Conservation (phyloP, 2,329 filamentous ascomycete species). For the Chaetomium globosum region DNA sequence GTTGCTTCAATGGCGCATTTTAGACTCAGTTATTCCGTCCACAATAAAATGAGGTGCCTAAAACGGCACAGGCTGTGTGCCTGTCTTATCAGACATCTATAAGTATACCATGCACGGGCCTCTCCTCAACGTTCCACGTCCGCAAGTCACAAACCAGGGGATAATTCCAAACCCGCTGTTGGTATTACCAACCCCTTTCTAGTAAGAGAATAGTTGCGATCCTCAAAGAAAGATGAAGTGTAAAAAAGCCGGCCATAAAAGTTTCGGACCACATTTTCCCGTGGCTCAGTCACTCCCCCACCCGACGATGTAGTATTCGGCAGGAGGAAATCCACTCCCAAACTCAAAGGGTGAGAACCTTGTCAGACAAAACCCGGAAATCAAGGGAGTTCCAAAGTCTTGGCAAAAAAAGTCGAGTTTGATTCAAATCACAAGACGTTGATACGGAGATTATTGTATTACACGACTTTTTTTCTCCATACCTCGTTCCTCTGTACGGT, state of each 20-base stretch:
- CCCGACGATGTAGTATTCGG: background rate
- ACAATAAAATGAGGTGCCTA: too few relatives aligned
- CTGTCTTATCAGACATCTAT: too few relatives aligned
- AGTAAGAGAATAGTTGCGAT: background rate
- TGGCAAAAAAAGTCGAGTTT: background rate
- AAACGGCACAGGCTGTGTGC: too few relatives aligned
- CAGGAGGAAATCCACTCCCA: background rate
- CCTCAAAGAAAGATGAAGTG: background rate
- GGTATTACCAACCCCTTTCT: too few relatives aligned
- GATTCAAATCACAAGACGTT: background rate
- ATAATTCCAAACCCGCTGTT: background rate
- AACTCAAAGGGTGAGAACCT: background rate
- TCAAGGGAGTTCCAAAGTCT: background rate
- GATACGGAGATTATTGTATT: background rate
- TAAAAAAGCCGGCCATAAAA: background rate
- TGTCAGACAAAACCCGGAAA: background rate
- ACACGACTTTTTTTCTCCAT: background rate
- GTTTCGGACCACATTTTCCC: background rate
- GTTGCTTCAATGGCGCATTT: background rate
- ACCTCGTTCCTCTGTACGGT: background rate
- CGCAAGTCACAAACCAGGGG: too few relatives aligned
- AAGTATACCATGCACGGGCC: too few relatives aligned
- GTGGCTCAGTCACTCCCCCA: background rate
- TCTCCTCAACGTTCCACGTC: too few relatives aligned
- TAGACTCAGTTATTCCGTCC: background rate